These are phyloP conservation scores for Gymnopus androsaceus DNA, from an alignment of 1,284 basidiomycete genomes.

Conservation along the genomic window DNA sequence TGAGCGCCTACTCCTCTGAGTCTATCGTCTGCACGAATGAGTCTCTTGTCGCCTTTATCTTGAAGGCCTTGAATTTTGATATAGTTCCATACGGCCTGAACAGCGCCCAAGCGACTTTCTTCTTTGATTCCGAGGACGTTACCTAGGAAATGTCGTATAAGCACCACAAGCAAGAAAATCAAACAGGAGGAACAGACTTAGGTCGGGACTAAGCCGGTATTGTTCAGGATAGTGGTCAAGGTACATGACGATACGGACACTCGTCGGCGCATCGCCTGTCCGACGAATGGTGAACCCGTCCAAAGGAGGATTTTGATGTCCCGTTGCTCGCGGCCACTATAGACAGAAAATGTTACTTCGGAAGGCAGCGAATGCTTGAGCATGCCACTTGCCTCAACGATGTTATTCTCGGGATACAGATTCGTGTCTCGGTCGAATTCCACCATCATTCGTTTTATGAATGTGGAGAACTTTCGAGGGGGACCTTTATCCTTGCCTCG, in stretches of 20 bases:
- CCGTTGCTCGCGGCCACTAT: slow-evolving; percentile 72
- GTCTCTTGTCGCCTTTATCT: slow-evolving; percentile 85
- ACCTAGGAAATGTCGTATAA: slow-evolving; percentile 32
- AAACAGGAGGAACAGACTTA: slow-evolving; percentile 47
- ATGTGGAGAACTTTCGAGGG: slow-evolving; percentile 82
- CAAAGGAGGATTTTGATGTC: slow-evolving; percentile 59
- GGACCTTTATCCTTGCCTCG: slow-evolving; percentile 67
- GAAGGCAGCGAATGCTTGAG: not conserved
- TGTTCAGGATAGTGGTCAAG: slow-evolving; percentile 87
- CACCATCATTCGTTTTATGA: slow-evolving; percentile 83
- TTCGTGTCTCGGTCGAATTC: slow-evolving; percentile 86
- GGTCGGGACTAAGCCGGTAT: slow-evolving; percentile 79
- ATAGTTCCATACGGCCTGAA: slow-evolving; percentile 90
- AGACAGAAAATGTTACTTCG: not conserved
- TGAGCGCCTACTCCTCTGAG: slow-evolving; percentile 57
- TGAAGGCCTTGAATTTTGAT: slow-evolving; percentile 87
- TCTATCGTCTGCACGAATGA: slow-evolving; percentile 77
- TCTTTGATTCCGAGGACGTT: slow-evolving; percentile 81
- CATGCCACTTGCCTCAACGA: slow-evolving; percentile 62
- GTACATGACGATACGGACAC: slow-evolving; percentile 80
- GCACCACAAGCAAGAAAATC: not conserved
- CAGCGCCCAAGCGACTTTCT: slow-evolving; percentile 80
- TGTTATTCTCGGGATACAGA: slow-evolving; percentile 81
- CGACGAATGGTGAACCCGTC: slow-evolving; percentile 91
- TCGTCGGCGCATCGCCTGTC: slow-evolving; percentile 78